Conservation (phyloP, 352 stramenopile genomes). For the Pythium periplocum region DNA sequence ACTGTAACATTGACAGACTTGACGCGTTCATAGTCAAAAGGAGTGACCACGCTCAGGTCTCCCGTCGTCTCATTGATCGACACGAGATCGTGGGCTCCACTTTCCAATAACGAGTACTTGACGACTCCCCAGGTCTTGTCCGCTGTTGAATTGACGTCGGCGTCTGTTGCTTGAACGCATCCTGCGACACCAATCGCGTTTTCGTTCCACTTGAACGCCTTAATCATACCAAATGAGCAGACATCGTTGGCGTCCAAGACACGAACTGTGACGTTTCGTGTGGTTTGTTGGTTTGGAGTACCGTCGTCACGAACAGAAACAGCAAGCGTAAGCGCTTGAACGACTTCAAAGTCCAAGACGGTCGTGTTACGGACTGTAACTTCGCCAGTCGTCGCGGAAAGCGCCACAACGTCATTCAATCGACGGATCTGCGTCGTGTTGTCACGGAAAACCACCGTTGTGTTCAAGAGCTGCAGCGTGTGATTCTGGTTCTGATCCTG, state of each 20-base stretch:
- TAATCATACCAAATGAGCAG: conserved; percentile 8
- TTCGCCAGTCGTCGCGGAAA: conserved; percentile 4
- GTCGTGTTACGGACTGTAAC: conserved; percentile 7
- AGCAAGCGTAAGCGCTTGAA: conserved; percentile 8
- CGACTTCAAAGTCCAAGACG: conserved; percentile 18
- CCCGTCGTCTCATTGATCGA: conserved; percentile 16
- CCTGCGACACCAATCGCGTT: conserved; percentile 17
- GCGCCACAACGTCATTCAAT: conserved; percentile 9
- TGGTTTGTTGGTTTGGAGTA: conserved; percentile 1
- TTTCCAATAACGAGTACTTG: conserved; percentile 8
- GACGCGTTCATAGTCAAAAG: conserved; percentile 17
- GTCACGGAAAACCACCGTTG: conserved; percentile 6
- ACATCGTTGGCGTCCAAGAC: conserved; percentile 19
- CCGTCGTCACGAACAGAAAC: conserved; percentile 20
- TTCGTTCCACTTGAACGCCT: conserved; percentile 10
- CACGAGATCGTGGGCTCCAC: conserved; percentile 1
- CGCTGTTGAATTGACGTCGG: conserved; percentile 8
- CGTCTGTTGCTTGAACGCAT: conserved; percentile 9
- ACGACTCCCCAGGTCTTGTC: conserved; percentile 12
- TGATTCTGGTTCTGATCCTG: conserved; percentile 16
- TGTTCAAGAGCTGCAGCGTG: conserved; percentile 7
- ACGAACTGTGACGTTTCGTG: conserved; percentile 6
- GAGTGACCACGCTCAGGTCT: conserved; percentile 6
- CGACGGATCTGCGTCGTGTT: conserved; percentile 2
- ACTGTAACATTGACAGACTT: conserved; percentile 7